These are phyloP conservation scores for Barnettozyma populi DNA, from an alignment of 805 yeast genomes.

Conservation along the genomic window DNA sequence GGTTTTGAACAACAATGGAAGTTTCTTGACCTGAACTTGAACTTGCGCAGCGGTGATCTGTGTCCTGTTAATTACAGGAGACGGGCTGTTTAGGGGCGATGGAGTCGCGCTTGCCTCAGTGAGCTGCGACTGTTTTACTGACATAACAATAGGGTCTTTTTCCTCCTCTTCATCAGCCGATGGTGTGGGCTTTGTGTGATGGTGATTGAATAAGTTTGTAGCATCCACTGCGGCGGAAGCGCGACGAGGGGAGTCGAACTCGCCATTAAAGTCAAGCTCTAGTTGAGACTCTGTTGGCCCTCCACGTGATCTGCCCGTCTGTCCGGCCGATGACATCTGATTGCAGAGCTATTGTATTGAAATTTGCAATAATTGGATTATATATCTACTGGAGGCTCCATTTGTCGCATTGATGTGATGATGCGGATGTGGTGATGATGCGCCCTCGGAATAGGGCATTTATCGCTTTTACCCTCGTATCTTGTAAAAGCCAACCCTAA, in stretches of 20 bases:
- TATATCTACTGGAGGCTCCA: too few relatives aligned
- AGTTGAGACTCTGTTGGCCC: background rate
- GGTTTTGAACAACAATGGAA: background rate
- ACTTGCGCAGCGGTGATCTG: background rate
- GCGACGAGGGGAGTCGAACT: constrained; percentile 1
- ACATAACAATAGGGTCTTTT: background rate
- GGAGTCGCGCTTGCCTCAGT: background rate
- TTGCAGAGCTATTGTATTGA: too few relatives aligned
- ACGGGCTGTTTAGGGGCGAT: background rate
- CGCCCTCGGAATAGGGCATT: too few relatives aligned
- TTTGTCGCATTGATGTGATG: too few relatives aligned
- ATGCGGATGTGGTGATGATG: too few relatives aligned
- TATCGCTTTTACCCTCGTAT: too few relatives aligned
- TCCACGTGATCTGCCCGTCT: background rate
- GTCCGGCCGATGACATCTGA: background rate
- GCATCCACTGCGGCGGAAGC: background rate
- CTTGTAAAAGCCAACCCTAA: too few relatives aligned
- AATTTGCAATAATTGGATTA: too few relatives aligned
- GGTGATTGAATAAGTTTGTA: background rate
- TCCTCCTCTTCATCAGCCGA: background rate
- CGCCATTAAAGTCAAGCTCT: background rate
- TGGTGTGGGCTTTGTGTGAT: background rate
- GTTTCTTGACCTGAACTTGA: background rate
- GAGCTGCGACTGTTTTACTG: background rate
- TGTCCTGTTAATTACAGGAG: background rate